Percentiles rank a stretch among this genome's conserved stretches.
Evolutionary conservation across 1,139 yeast genomes (phyloP).

Genomic region (Geotrichum klebahnii): DNA sequence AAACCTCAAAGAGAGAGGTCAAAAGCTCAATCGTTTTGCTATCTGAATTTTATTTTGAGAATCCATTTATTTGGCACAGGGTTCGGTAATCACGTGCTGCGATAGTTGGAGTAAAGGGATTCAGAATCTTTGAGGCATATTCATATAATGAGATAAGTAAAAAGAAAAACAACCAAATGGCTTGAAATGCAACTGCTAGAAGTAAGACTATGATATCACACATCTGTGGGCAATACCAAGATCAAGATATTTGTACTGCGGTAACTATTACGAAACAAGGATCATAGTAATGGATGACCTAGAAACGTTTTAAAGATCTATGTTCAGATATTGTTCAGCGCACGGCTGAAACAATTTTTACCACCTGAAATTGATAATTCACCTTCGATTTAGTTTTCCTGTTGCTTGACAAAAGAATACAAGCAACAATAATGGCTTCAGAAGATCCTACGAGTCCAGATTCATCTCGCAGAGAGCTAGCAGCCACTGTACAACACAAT

Average conservation of each 20-base stretch:
- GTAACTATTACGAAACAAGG: no score
- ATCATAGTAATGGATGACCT: no score
- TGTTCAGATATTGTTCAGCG: neutral
- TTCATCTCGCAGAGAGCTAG: constrained; percentile 6
- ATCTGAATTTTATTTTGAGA: no score
- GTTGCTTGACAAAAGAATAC: neutral
- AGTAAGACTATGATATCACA: no score
- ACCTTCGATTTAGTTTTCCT: neutral
- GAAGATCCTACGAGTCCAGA: neutral
- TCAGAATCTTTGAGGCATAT: neutral
- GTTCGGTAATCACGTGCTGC: neutral
- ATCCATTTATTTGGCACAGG: neutral
- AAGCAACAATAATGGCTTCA: neutral
- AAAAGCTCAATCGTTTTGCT: no score
- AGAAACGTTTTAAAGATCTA: neutral
- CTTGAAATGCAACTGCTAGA: no score
- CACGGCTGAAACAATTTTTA: constrained; percentile 1
- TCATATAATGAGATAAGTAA: neutral
- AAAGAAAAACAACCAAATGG: no score
- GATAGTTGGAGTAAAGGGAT: neutral
- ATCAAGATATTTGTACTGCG: no score
- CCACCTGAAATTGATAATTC: neutral
- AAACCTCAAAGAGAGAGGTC: neutral
- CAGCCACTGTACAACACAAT: constrained; percentile 14
- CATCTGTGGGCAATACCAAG: no score